phyloP scores from a whole-genome alignment of 768 basidiomycete genomes.

The Podaxis rugospora region DNA sequence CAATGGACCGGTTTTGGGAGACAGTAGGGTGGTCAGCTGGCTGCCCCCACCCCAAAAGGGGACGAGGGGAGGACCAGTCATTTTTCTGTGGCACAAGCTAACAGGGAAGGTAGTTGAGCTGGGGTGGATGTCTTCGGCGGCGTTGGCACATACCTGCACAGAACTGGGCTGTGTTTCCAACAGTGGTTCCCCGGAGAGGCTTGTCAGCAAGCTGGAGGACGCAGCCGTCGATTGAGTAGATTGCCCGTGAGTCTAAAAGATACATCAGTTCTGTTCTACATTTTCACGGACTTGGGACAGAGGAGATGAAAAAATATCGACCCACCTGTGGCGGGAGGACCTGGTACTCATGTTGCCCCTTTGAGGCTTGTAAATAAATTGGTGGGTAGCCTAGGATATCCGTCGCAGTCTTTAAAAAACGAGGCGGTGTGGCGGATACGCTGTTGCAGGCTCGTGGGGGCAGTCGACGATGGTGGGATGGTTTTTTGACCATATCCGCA shows the following conservation, averaged over 20 bases:
- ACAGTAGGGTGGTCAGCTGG: background rate
- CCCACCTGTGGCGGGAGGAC: background rate
- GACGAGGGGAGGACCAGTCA: no score
- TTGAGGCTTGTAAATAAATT: background rate
- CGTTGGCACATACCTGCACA: background rate
- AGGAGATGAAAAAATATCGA: background rate
- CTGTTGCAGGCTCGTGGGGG: background rate
- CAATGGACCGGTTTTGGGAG: background rate
- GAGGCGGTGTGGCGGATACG: background rate
- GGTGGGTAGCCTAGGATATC: background rate
- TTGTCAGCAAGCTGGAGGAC: background rate
- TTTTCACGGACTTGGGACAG: no score
- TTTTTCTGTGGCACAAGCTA: background rate
- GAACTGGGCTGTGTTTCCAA: background rate
- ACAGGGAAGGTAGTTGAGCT: background rate
- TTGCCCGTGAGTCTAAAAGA: background rate
- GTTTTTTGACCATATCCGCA: background rate
- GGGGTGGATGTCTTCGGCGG: background rate
- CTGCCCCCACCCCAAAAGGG: background rate
- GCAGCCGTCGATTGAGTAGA: background rate
- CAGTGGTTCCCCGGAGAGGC: no score
- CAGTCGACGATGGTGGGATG: background rate
- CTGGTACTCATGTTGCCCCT: background rate
- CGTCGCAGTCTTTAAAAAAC: background rate
- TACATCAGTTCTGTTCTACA: background rate